Base-by-base conservation (phyloP, 2,329 filamentous ascomycete species). In the Exophiala bonariae region DNA sequence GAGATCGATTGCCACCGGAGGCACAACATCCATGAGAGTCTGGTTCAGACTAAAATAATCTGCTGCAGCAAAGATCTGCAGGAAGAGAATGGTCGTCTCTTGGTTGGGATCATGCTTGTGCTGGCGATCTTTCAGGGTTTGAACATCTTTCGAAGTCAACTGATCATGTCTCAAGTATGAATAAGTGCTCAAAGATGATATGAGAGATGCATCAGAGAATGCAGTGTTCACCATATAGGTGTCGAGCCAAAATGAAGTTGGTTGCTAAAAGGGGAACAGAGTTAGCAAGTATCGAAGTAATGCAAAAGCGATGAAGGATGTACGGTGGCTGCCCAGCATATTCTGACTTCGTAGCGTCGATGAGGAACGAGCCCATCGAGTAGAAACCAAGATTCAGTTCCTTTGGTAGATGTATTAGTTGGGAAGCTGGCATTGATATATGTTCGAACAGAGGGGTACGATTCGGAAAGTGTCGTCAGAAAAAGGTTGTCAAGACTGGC, bases 241-340 rank as follows among this genome's bases (percentile, higher is more conserved):
- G 49, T 83, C 75, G 17, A 96, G 72, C 52, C 72, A 76, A 70
- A 96, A 95, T 18, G 78, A 72, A 1, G 91, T 95, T 35, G 92
- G 92, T 84, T 96, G 86, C 91, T 96, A 53, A 3, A 40, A 19
- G 4, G 26, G 18, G 26, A 3, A n/a, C n/a, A n/a, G 13, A 26
- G 23, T 26, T 33, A 19, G 3, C 9, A 20, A 22, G 19, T 13
- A 47, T 50, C 10, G 41, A 54, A 7, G 35, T 33, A 17, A 22
- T 44, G 10, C 2, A 46, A 19, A 17, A 31, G 16, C 31, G 38
- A 37, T 23, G 44, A 33, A 35, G 46, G 47, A 77, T 87, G 69
- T 78, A 96, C 92, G 51, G 86, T 93, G 32, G 93, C 93, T 50
- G 89, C 78, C 91, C 92, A 99, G 71, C 92, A 97, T 50, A 96